A percentile compares a stretch with the other conserved stretches of the same genome.
Conservation (phyloP, 768 basidiomycete genomes). For the Termitomyces sp. region DNA sequence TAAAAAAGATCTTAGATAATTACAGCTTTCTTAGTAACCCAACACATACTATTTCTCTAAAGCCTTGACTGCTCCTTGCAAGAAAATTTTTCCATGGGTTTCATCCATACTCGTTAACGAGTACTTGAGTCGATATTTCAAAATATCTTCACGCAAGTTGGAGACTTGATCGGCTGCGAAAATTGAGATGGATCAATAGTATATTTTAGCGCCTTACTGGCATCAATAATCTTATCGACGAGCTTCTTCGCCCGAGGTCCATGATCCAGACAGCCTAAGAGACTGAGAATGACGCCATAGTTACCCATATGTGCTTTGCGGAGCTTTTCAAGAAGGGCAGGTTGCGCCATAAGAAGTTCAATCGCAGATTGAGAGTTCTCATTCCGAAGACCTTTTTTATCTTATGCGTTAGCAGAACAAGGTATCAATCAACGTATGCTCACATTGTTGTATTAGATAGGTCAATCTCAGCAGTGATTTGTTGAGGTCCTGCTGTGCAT, state of each 20-base stretch:
- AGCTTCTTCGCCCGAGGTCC: slow-evolving; percentile 83
- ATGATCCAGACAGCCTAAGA: slow-evolving; percentile 89
- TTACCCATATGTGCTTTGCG: slow-evolving; percentile 90
- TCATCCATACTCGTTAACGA: slow-evolving; percentile 75
- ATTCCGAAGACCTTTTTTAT: slow-evolving; percentile 52
- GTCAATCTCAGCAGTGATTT: slow-evolving; percentile 74
- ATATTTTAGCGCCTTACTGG: slow-evolving; percentile 30
- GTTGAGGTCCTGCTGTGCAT: slow-evolving; percentile 73
- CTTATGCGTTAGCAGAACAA: not conserved
- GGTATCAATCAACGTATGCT: slow-evolving; percentile 13
- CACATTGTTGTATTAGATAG: slow-evolving; percentile 77
- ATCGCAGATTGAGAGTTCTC: slow-evolving; percentile 76
- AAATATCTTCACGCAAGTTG: slow-evolving; percentile 86
- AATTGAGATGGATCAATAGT: not conserved
- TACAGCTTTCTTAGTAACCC: not conserved
- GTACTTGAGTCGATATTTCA: slow-evolving; percentile 79
- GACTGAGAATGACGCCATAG: slow-evolving; percentile 85
- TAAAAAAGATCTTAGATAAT: slow-evolving; percentile 21
- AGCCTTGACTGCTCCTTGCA: slow-evolving; percentile 67
- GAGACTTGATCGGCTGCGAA: slow-evolving; percentile 80
- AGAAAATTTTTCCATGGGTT: slow-evolving; percentile 47
- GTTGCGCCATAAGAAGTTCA: slow-evolving; percentile 75
- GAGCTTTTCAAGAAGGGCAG: slow-evolving; percentile 76
- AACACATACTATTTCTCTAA: slow-evolving; percentile 83
- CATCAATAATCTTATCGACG: slow-evolving; percentile 88